These are phyloP conservation scores for Mycena haematopus DNA, from an alignment of 768 basidiomycete genomes.

Conservation along the genomic window DNA sequence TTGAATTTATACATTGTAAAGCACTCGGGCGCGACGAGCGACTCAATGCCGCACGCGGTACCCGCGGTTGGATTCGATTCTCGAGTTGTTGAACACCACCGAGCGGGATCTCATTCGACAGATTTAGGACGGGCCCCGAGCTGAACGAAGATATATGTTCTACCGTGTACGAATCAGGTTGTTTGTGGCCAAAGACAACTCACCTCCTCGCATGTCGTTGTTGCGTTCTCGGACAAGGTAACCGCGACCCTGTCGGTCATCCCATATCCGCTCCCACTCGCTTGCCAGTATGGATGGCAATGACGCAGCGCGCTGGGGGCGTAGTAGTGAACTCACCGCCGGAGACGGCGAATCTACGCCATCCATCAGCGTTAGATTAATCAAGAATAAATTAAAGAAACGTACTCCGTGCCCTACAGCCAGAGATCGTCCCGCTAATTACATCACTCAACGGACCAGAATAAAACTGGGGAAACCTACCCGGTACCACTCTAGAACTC, in stretches of 20 bases:
- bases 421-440: too few species aligned
- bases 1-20: too few species aligned
- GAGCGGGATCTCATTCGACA: too few species aligned
- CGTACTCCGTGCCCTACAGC: too few species aligned
- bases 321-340: conserved; percentile 57
- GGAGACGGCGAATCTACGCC: conserved; percentile 53
- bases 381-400: too few species aligned
- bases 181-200: conserved; percentile 6
- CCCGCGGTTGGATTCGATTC: too few species aligned
- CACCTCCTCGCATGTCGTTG: conserved; percentile 64
- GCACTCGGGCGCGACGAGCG: too few species aligned
- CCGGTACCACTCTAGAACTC: conserved; percentile 45
- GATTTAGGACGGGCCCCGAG: too few species aligned
- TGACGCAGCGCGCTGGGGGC: conserved; percentile 56
- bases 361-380: not conserved
- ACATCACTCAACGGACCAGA: not conserved
- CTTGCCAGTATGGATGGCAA: conserved; percentile 61
- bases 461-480: conserved; percentile 44
- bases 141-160: conserved; percentile 70
- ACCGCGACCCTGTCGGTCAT: conserved; percentile 45
- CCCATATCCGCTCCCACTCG: conserved; percentile 34
- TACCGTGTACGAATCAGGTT: conserved; percentile 30
- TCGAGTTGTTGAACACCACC: too few species aligned
- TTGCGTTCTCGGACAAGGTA: conserved; percentile 60
- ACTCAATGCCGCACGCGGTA: too few species aligned